Evolutionary conservation across 495 filamentous ascomycete genomes (phyloP), one percentile per base, ranked within the genome.

Genomic region (Terfezia boudieri): DNA sequence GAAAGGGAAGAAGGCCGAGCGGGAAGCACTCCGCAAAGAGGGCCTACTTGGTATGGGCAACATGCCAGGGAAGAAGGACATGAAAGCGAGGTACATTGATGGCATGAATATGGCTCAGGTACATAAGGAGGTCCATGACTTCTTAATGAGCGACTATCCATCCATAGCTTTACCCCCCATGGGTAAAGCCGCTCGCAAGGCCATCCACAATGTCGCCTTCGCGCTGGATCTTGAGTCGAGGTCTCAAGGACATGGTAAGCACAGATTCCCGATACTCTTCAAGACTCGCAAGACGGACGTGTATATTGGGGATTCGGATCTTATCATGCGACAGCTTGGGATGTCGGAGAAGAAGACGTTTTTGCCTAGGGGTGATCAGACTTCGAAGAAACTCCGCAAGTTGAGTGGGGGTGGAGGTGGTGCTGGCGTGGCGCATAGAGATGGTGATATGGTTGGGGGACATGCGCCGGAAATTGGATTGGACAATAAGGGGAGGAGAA

Each of bases 371-470:
- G 41, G 14, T 46, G 12, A 14, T 46, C 12, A 14, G 41, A 46
- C 41, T 4, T 0, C 14, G 12, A 20, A 46, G 12, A 14, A 20
- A 3, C 0, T 20, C 12, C 41, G 36, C 10, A 36, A 55, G 9
- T 49, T 36, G 35, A 51, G 55, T 26, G 51, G 52, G 16, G 49
- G 52, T 63, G 57, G 70, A 62, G 32, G 58, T 64, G 38, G 74
- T 71, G 67, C 58, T 59, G 49, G 70, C 61, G 68, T 58, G 50
- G 68, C 68, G 8, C 83, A 86, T 54, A 75, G 76, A 57, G 84
- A 96, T 58, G 90, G 90, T n/a, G 86, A 95, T 55, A 69, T 93
- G 48, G 87, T 95, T 17, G 90, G 89, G 46, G 84, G 74, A 10
- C 74, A 76, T 36, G 90, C 88, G 0, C 81, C 84, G 2, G 89